Percentiles rank a stretch among this genome's conserved stretches.
Evolutionary conservation across 2,329 filamentous ascomycete genomes (phyloP).

Genomic region (Colletotrichum tropicicola): DNA sequence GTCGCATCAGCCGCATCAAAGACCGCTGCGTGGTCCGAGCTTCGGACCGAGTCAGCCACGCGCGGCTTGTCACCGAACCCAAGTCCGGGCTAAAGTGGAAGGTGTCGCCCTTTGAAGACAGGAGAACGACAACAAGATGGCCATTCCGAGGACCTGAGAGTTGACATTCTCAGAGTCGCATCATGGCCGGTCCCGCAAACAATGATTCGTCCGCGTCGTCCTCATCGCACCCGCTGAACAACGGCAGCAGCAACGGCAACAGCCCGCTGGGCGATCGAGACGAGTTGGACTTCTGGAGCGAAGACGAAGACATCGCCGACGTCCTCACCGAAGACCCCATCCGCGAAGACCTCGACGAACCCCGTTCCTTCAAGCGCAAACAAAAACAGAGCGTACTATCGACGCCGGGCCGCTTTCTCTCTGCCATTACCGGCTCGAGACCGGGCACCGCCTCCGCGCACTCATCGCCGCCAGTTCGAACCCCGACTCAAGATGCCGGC

Average conservation of each 20-base stretch:
- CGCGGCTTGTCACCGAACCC: constrained; percentile 18
- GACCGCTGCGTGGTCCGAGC: constrained; percentile 10
- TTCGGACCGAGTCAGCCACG: constrained; percentile 22
- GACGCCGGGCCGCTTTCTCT: constrained; percentile 56
- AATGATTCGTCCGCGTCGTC: constrained; percentile 45
- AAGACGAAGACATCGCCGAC: constrained; percentile 48
- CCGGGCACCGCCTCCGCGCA: constrained; percentile 32
- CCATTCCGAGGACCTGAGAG: constrained; percentile 23
- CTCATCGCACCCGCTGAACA: constrained; percentile 38
- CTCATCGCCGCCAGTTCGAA: constrained; percentile 25
- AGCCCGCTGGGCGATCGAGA: constrained; percentile 50
- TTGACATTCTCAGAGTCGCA: constrained; percentile 38
- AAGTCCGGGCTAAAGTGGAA: neutral
- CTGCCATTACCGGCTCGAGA: constrained; percentile 53
- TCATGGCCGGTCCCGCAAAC: constrained; percentile 49
- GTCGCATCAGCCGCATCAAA: constrained; percentile 23
- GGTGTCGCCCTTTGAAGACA: neutral
- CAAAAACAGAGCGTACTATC: constrained; percentile 61
- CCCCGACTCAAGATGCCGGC: constrained; percentile 32
- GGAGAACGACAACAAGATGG: constrained; percentile 44
- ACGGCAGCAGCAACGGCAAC: constrained; percentile 29
- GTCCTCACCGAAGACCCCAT: constrained; percentile 67
- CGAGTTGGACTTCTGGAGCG: constrained; percentile 54
- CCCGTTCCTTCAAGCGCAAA: constrained; percentile 78
- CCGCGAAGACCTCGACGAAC: constrained; percentile 55